Base-by-base conservation (phyloP, 345 rosid species). In the Populus davidiana region DNA sequence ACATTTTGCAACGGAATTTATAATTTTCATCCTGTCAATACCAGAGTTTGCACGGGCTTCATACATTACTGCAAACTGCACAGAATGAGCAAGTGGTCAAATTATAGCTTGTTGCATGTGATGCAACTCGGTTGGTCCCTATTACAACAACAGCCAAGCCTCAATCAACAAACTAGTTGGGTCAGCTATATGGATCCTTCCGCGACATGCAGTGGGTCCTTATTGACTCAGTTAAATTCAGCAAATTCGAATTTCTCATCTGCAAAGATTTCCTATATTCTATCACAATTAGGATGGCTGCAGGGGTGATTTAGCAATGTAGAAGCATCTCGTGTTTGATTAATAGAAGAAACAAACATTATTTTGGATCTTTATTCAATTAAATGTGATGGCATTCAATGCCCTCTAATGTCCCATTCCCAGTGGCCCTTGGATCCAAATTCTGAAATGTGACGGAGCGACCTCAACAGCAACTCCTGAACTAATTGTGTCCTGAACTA, bases 41-140 rank as follows among this genome's bases (percentile, higher is more conserved):
- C 97, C 99, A 4, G 91, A 91, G 79, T 92, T 96, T 79, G 99
- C 98, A 6, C 98, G 91, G 23, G 95, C 91, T 80, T 84, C 97
- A 66, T 96, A 96, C 80, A 88, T 69, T 66, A 96, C 98, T 29
- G 99, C 99, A 89, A 93, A 96, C 99, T 96, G 92, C 86, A 85
- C 6, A 41, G 9, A 79, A 76, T 17, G 67, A 68, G 9, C 36
- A 12, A 70, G 39, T 49, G 17, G n/a, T 43, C 31, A 27, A 35
- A 62, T 61, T 21, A 16, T 3, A 38, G 6, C 5, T 41, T 18
- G 39, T 66, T 6, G n/a, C 31, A 67, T 29, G 13, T 35, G 20
- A 65, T 16, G 70, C 47, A 67, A 67, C 70, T 67, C 5, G 0
- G 44, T 31, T 8, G 16, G 43, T 2, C 44, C 39, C 25, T 23